phyloP scores from a whole-genome alignment of 768 basidiomycete species.

The Lentinula raphanica region DNA sequence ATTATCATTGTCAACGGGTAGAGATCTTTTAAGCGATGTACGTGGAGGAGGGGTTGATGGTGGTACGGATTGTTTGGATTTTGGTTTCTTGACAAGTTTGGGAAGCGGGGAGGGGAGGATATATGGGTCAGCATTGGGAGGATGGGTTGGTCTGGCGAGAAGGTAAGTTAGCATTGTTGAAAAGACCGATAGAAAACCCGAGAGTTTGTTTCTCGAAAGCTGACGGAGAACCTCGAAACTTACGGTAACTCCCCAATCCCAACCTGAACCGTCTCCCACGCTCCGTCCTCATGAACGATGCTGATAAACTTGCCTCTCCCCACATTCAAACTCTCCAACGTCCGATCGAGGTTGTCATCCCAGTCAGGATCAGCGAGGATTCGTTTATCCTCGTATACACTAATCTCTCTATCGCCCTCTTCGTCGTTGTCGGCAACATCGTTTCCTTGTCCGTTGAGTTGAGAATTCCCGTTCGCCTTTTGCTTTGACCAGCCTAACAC shows the following conservation, averaged over 20 bases:
- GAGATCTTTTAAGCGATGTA: slow-evolving; percentile 48
- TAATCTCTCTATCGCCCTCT: slow-evolving; percentile 37
- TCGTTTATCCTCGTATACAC: slow-evolving; percentile 82
- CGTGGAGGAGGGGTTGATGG: slow-evolving; percentile 30
- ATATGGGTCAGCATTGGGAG: slow-evolving; percentile 43
- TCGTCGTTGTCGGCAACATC: slow-evolving; percentile 15
- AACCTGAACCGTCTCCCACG: slow-evolving; percentile 65
- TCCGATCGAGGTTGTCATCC: slow-evolving; percentile 81
- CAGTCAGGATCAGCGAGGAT: slow-evolving; percentile 90
- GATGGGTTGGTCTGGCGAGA: slow-evolving; percentile 48
- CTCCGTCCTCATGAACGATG: slow-evolving; percentile 85
- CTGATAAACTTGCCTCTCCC: slow-evolving; percentile 82
- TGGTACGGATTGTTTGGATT: slow-evolving; percentile 33
- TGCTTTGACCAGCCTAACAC: slow-evolving; percentile 39
- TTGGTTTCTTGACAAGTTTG: slow-evolving; percentile 40
- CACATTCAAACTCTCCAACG: slow-evolving; percentile 76
- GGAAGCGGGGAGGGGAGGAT: slow-evolving; percentile 67
- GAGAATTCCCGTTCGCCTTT: no score
- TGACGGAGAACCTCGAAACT: slow-evolving; percentile 30
- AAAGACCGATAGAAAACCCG: no score
- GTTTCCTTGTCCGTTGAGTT: slow-evolving; percentile 19
- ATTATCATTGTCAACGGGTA: slow-evolving; percentile 39
- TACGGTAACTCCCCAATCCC: slow-evolving; percentile 68
- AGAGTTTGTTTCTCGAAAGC: no score
- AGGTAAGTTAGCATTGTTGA: slow-evolving; percentile 7